A percentile compares a stretch with the other conserved stretches of the same genome.
Evolutionary conservation across 352 stramenopile species (phyloP).

Genomic region (Globisporangium middletonii): DNA sequence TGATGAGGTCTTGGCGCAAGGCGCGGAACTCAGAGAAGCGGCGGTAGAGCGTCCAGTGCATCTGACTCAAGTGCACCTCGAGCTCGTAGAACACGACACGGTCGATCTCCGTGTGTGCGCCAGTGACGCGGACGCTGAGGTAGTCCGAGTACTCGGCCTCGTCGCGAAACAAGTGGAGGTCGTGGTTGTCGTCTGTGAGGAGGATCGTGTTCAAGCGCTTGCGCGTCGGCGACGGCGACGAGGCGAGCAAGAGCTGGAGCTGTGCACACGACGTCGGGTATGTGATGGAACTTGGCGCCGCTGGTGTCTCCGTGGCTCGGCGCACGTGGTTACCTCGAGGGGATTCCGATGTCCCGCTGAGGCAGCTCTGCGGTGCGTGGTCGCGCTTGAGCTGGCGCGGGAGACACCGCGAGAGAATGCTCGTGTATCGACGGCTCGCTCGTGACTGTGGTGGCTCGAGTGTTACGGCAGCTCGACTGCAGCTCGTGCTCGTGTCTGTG

Average conservation of each 20-base stretch:
- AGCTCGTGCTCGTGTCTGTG: background rate
- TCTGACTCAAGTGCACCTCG: constrained; percentile 56
- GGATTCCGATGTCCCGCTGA: constrained; percentile 2
- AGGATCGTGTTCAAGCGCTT: constrained; percentile 23
- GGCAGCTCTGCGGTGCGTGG: background rate
- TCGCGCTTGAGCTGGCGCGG: constrained; percentile 5
- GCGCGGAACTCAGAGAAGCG: constrained; percentile 74
- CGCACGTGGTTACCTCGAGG: background rate
- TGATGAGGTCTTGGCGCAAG: constrained; percentile 52
- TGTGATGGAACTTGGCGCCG: background rate
- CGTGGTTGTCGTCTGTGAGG: constrained; percentile 26
- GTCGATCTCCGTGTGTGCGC: constrained; percentile 42
- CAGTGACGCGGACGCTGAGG: constrained; percentile 36
- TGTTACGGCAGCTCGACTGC: background rate
- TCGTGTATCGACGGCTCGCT: constrained; percentile 9
- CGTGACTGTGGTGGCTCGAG: background rate
- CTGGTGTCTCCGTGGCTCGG: constrained; percentile 2
- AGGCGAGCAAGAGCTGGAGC: background rate
- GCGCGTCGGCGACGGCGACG: constrained; percentile 5
- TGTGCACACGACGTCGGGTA: constrained; percentile 2
- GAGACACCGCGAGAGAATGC: constrained; percentile 11
- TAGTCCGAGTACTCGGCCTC: constrained; percentile 83
- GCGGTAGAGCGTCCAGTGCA: constrained; percentile 46
- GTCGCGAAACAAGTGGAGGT: constrained; percentile 55
- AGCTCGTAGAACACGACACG: constrained; percentile 65